phyloP scores from a whole-genome alignment of 345 rosid genomes.

The Euphorbia lathyris region DNA sequence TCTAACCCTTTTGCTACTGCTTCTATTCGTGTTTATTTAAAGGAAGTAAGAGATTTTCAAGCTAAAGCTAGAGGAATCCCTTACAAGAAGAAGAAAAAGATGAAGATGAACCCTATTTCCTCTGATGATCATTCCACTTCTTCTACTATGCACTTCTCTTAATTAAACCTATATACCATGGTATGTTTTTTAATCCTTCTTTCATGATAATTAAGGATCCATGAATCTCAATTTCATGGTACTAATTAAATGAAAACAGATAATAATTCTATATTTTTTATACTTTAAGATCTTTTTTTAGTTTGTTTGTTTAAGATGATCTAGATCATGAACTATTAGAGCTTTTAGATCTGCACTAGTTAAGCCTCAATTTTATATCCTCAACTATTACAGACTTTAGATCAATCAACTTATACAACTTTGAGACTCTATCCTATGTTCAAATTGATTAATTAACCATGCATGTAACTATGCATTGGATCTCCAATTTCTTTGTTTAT shows the following conservation, averaged over 20 bases:
- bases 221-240: not conserved
- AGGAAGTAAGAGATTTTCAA: slow-evolving; percentile 79
- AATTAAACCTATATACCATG: slow-evolving; percentile 14
- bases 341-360: not conserved
- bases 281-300: too few relatives aligned
- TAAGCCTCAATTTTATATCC: too few relatives aligned
- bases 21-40: slow-evolving; percentile 61
- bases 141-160: slow-evolving; percentile 45
- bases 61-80: slow-evolving; percentile 88
- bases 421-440: not conserved
- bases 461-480: not conserved
- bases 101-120: slow-evolving; percentile 24
- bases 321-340: too few relatives aligned
- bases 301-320: too few relatives aligned
- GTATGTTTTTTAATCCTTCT: not conserved
- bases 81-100: slow-evolving; percentile 81
- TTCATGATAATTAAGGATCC: not conserved
- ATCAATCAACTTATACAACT: not conserved
- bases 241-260: too few relatives aligned
- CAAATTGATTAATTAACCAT: not conserved
- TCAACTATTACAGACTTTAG: too few relatives aligned
- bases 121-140: slow-evolving; percentile 33
- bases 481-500: not conserved
- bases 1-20: slow-evolving; percentile 82
- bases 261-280: too few relatives aligned